These are phyloP conservation scores for Inga laurina DNA, from an alignment of 306 rosid genomes.

Conservation along the genomic window DNA sequence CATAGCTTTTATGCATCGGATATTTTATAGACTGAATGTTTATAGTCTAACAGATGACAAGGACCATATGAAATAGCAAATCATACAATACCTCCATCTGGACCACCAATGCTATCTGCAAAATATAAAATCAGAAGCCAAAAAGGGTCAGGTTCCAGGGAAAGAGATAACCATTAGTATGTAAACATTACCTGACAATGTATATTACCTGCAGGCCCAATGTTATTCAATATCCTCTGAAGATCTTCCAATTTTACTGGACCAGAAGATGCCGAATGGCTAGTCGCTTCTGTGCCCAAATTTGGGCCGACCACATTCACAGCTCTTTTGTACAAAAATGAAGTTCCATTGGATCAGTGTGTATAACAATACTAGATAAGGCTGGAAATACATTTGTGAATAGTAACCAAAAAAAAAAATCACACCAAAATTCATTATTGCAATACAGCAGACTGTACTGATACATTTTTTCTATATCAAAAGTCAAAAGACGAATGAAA, in stretches of 20 bases:
- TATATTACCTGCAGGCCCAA: slow-evolving; percentile 70
- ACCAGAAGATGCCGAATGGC: slow-evolving; percentile 64
- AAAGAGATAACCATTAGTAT: neutral
- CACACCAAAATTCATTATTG: slow-evolving; percentile 22
- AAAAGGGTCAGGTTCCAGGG: slow-evolving; percentile 39
- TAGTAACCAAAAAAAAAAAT: slow-evolving; percentile 15
- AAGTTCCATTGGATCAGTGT: slow-evolving; percentile 1
- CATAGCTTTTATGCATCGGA: slow-evolving; percentile 11
- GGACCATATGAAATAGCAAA: slow-evolving; percentile 17
- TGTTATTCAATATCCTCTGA: slow-evolving; percentile 79
- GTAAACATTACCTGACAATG: slow-evolving; percentile 21
- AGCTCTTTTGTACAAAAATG: slow-evolving; percentile 30
- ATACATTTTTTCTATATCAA: neutral
- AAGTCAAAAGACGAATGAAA: neutral
- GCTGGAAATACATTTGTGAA: slow-evolving; percentile 14
- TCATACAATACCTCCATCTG: slow-evolving; percentile 74
- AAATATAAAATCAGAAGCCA: slow-evolving; percentile 34
- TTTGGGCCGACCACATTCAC: slow-evolving; percentile 63
- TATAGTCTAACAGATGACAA: neutral
- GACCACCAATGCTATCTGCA: slow-evolving; percentile 69
- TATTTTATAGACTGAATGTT: slow-evolving; percentile 15
- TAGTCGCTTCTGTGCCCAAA: slow-evolving; percentile 58
- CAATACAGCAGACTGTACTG: slow-evolving; percentile 1
- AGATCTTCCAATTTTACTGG: slow-evolving; percentile 90
- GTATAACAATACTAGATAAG: neutral